These are phyloP conservation scores for Bipolaris oryzae DNA, from an alignment of 2,329 filamentous ascomycete species.

Conservation along the genomic window DNA sequence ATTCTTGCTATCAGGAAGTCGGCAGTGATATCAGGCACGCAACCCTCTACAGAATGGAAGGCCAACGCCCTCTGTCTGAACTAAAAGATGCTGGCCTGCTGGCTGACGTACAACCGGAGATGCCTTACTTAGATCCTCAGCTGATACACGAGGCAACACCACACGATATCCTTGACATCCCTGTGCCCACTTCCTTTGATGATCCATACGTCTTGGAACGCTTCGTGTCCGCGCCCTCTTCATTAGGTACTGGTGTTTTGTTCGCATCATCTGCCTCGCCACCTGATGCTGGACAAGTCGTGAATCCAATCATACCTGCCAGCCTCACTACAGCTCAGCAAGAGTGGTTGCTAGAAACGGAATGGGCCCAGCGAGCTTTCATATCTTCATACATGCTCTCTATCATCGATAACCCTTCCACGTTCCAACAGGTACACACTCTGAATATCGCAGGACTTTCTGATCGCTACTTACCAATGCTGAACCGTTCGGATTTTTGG, in stretches of 20 bases:
- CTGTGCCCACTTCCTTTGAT: slow-evolving; percentile 28
- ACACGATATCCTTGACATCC: slow-evolving; percentile 25
- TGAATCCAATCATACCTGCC: slow-evolving; percentile 57
- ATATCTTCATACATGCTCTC: slow-evolving; percentile 70
- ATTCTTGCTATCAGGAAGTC: slow-evolving; percentile 26
- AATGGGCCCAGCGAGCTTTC: slow-evolving; percentile 72
- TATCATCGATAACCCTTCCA: slow-evolving; percentile 63
- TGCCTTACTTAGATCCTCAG: slow-evolving; percentile 40
- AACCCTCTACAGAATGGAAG: slow-evolving; percentile 37
- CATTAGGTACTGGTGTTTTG: slow-evolving; percentile 36
- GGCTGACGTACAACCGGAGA: slow-evolving; percentile 26
- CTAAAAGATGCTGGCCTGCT: slow-evolving; percentile 18
- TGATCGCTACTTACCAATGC: slow-evolving; percentile 62
- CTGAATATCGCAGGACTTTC: slow-evolving; percentile 70
- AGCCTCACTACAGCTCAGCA: slow-evolving; percentile 67
- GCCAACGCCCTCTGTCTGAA: slow-evolving; percentile 21
- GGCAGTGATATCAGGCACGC: slow-evolving; percentile 36
- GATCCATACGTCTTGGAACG: slow-evolving; percentile 28
- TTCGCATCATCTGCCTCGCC: slow-evolving; percentile 41
- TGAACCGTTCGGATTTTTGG: slow-evolving; percentile 68
- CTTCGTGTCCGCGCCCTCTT: slow-evolving; percentile 22
- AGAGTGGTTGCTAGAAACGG: slow-evolving; percentile 71
- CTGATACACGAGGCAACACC: slow-evolving; percentile 37
- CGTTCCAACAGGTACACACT: slow-evolving; percentile 62
- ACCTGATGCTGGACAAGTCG: slow-evolving; percentile 29